Conservation (phyloP, 768 basidiomycete genomes). For the Galerina marginata region DNA sequence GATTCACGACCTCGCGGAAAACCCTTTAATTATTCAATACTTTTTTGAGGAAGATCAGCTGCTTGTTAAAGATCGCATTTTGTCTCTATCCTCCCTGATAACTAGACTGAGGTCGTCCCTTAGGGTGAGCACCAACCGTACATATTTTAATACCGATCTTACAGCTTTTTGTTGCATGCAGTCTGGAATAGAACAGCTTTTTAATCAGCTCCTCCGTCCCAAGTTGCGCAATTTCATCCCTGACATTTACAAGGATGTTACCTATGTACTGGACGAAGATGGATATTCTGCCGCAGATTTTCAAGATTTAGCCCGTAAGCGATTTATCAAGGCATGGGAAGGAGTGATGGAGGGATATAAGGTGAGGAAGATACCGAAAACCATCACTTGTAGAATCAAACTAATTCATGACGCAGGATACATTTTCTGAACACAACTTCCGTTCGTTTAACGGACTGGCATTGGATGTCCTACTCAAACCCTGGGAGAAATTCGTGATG, state of each 20-base stretch:
- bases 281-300: constrained; percentile 83
- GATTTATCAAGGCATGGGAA: constrained; percentile 92
- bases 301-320: constrained; percentile 84
- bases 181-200: constrained; percentile 91
- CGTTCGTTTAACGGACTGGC: constrained; percentile 84
- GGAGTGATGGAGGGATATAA: constrained; percentile 85
- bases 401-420: constrained; percentile 57
- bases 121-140: constrained; percentile 53
- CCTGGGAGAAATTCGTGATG: constrained; percentile 91
- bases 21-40: constrained; percentile 63
- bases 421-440: constrained; percentile 88
- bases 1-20: constrained; percentile 63
- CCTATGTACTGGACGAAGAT: constrained; percentile 91
- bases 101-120: constrained; percentile 73
- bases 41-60: constrained; percentile 66
- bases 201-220: constrained; percentile 93
- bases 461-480: constrained; percentile 87
- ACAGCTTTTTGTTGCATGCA: constrained; percentile 30
- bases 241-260: constrained; percentile 90
- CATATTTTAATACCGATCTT: not conserved
- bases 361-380: constrained; percentile 71
- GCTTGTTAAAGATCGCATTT: constrained; percentile 51
- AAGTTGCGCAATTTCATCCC: constrained; percentile 81
- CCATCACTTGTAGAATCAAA: not conserved
- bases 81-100: constrained; percentile 57